Percentiles rank a stretch among this genome's conserved stretches.
Conservation (phyloP, 73 alveolate genomes). For the Stentor roeselii region DNA sequence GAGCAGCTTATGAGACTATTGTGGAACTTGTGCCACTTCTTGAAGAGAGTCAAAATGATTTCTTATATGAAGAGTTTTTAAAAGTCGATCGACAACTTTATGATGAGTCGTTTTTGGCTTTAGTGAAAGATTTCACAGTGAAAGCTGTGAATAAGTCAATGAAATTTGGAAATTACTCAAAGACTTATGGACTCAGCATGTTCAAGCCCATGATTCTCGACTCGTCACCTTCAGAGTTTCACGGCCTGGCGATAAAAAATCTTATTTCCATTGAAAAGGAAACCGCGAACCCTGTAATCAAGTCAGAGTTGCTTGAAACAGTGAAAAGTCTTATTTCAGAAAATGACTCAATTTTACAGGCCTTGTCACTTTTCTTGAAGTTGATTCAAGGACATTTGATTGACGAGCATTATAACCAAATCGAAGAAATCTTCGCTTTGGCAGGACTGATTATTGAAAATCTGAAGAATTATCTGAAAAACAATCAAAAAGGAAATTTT, state of each 20-base stretch:
- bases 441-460: not conserved
- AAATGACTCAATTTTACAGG: slow-evolving; percentile 1
- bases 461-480: not conserved
- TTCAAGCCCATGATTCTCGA: not conserved
- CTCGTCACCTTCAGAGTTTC: not conserved
- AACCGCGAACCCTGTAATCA: not conserved
- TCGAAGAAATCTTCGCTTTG: not conserved
- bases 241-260: not conserved
- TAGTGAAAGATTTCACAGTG: slow-evolving; percentile 7
- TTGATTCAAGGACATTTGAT: not conserved
- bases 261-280: not conserved
- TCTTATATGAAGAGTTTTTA: not conserved
- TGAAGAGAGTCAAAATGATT: slow-evolving; percentile 16
- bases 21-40: not conserved
- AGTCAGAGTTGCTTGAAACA: no score
- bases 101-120: slow-evolving; percentile 18
- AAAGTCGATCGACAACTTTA: slow-evolving; percentile 4
- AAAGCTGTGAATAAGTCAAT: not conserved
- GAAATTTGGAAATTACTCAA: not conserved
- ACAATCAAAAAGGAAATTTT: not conserved
- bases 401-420: not conserved
- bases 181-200: not conserved
- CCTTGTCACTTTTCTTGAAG: not conserved
- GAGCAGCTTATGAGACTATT: slow-evolving; percentile 17
- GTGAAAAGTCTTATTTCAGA: not conserved